phyloP scores from a whole-genome alignment of 768 basidiomycete genomes.

The Pulveroboletus sp. region DNA sequence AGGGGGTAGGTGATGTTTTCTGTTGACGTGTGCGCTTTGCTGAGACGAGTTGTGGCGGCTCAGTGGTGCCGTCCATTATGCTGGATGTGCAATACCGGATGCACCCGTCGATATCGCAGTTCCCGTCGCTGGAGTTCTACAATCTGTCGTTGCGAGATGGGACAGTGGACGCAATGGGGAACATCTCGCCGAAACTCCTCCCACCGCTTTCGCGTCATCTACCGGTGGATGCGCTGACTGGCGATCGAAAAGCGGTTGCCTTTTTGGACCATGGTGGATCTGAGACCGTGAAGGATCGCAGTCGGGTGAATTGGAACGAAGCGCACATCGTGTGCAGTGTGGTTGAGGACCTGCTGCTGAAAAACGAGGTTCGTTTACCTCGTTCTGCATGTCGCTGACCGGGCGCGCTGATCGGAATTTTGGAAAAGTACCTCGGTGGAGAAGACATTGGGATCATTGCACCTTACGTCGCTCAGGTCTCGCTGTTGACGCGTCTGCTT shows the following conservation, averaged over 20 bases:
- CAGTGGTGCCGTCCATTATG: constrained; percentile 86
- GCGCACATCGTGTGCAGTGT: constrained; percentile 73
- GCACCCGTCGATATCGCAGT: constrained; percentile 86
- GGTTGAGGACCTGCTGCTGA: constrained; percentile 73
- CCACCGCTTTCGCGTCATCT: constrained; percentile 63
- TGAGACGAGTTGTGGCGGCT: constrained; percentile 2
- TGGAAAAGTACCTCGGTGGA: constrained; percentile 52
- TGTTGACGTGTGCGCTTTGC: not conserved
- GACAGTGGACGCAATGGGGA: constrained; percentile 52
- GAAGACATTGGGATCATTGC: constrained; percentile 88
- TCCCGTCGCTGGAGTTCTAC: constrained; percentile 86
- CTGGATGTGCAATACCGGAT: constrained; percentile 94
- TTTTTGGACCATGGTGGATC: constrained; percentile 77
- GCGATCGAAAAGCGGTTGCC: constrained; percentile 56
- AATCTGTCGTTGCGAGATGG: constrained; percentile 65
- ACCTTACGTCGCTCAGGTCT: constrained; percentile 86
- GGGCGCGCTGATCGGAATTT: constrained; percentile 7
- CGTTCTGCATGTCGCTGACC: not conserved
- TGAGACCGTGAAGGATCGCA: constrained; percentile 65
- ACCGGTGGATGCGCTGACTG: constrained; percentile 31
- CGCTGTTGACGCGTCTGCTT: constrained; percentile 63
- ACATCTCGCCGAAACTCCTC: constrained; percentile 43
- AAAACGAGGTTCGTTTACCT: constrained; percentile 58
- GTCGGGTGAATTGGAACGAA: constrained; percentile 74
- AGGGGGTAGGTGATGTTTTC: constrained; percentile 49